These are phyloP conservation scores for Rhodotorula toruloides DNA, from an alignment of 768 basidiomycete species.

Conservation along the genomic window DNA sequence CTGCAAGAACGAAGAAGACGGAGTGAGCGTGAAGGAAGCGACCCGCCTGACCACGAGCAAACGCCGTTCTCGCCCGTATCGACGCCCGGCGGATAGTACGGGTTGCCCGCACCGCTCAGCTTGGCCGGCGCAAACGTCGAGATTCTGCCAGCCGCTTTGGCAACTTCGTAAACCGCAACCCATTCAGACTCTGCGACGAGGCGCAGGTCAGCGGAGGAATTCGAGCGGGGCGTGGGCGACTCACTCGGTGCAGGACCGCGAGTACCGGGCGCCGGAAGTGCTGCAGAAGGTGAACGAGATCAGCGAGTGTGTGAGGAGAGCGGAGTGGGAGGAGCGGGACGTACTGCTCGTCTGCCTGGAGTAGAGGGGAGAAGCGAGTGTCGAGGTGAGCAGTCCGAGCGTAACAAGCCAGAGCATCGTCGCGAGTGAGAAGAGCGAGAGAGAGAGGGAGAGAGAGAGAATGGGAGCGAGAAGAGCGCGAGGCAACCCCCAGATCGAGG, in stretches of 20 bases:
- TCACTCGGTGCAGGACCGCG: too few species aligned
- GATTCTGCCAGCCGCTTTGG: slow-evolving; percentile 65
- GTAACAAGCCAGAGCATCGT: slow-evolving; percentile 1
- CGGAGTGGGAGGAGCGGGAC: neutral
- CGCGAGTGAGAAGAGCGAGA: neutral
- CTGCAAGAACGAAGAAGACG: too few species aligned
- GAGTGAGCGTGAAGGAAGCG: too few species aligned
- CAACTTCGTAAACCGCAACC: slow-evolving; percentile 64
- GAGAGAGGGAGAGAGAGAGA: neutral
- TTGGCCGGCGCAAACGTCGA: slow-evolving; percentile 61
- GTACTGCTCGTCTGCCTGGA: neutral
- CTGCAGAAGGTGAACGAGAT: too few species aligned
- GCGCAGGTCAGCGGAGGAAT: too few species aligned
- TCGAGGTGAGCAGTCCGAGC: slow-evolving; percentile 3
- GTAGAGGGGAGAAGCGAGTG: slow-evolving; percentile 1
- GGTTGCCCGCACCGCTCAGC: slow-evolving; percentile 44
- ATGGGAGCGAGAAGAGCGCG: too few species aligned
- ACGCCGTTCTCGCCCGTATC: slow-evolving; percentile 8
- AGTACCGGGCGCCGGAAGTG: too few species aligned
- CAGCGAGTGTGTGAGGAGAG: too few species aligned
- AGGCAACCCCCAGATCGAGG: too few species aligned
- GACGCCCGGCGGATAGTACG: slow-evolving; percentile 42
- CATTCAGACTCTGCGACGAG: slow-evolving; percentile 53
- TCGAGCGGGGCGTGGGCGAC: too few species aligned
- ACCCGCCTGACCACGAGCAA: slow-evolving; percentile 31